A percentile compares a stretch with the other conserved stretches of the same genome.
phyloP scores from a whole-genome alignment of 225 moss, liverwort and hornwort species.

The Polytrichum formosum region DNA sequence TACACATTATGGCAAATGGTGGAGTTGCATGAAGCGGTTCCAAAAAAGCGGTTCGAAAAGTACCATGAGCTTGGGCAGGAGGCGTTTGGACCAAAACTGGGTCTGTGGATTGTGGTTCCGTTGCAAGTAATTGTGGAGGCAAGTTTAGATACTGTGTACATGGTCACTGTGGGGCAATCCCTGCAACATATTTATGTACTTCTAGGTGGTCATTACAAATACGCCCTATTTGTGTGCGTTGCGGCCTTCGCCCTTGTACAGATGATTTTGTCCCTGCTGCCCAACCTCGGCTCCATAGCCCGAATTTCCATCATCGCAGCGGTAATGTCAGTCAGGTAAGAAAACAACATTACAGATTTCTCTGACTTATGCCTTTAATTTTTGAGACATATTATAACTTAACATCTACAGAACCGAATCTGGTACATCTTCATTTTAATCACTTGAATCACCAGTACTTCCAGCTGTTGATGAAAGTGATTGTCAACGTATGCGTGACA shows the following conservation, averaged over 20 bases:
- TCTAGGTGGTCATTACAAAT: slow-evolving; percentile 22
- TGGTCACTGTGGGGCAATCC: slow-evolving; percentile 71
- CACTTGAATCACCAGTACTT: no score
- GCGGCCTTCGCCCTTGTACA: slow-evolving; percentile 65
- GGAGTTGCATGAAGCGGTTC: slow-evolving; percentile 79
- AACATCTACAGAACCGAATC: no score
- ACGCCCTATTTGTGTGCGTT: slow-evolving; percentile 34
- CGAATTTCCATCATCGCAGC: slow-evolving; percentile 70
- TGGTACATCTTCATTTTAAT: no score
- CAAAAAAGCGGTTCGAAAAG: slow-evolving; percentile 61
- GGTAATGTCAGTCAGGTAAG: slow-evolving; percentile 75
- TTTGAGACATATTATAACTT: no score
- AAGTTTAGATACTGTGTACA: slow-evolving; percentile 78
- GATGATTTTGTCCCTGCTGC: slow-evolving; percentile 76
- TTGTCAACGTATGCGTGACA: no score
- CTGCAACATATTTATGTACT: slow-evolving; percentile 55
- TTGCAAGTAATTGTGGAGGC: slow-evolving; percentile 72
- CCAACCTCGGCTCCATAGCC: slow-evolving; percentile 73
- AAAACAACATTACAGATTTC: no score
- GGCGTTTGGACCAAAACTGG: slow-evolving; percentile 75
- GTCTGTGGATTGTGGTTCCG: slow-evolving; percentile 83
- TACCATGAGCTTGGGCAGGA: slow-evolving; percentile 86
- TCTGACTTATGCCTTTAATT: no score
- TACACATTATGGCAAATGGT: slow-evolving; percentile 91
- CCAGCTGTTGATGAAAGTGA: no score